Evolutionary conservation across 805 yeast species (phyloP).

Genomic region (Candida alai): DNA sequence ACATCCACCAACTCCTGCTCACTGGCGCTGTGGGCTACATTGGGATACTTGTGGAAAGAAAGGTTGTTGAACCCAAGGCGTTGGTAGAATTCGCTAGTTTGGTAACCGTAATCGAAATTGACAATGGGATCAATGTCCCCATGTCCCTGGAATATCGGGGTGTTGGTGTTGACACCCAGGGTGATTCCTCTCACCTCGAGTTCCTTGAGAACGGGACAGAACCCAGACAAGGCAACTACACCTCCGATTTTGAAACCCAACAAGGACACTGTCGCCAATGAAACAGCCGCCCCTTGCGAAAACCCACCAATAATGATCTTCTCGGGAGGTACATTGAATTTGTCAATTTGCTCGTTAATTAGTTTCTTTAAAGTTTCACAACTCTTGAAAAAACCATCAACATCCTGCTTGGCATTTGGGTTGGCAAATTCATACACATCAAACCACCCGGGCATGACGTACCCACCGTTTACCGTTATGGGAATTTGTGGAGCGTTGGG

Average conservation of each 20-base stretch:
- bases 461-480: constrained; percentile 64
- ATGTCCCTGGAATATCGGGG: constrained; percentile 87
- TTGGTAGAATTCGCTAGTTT: constrained; percentile 43
- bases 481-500: constrained; percentile 85
- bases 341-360: constrained; percentile 50
- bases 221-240: constrained; percentile 73
- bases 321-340: constrained; percentile 50
- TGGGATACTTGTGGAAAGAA: constrained; percentile 51
- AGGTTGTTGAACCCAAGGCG: constrained; percentile 40
- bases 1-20: constrained; percentile 65
- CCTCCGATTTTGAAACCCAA: constrained; percentile 72
- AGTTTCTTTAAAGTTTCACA: constrained; percentile 42
- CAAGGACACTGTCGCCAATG: constrained; percentile 57
- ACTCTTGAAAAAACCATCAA: constrained; percentile 49
- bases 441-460: constrained; percentile 81
- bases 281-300: constrained; percentile 87
- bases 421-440: constrained; percentile 61
- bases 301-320: constrained; percentile 91
- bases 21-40: constrained; percentile 64
- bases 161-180: constrained; percentile 41
- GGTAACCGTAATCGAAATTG: constrained; percentile 32
- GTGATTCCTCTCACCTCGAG: constrained; percentile 14
- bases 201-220: constrained; percentile 36
- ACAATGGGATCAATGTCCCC: constrained; percentile 78
- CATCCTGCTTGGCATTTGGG: constrained; percentile 45